Percentiles rank a stretch among this genome's conserved stretches.
Evolutionary conservation across 768 basidiomycete genomes (phyloP).

Genomic region (Naganishia vishniacii): DNA sequence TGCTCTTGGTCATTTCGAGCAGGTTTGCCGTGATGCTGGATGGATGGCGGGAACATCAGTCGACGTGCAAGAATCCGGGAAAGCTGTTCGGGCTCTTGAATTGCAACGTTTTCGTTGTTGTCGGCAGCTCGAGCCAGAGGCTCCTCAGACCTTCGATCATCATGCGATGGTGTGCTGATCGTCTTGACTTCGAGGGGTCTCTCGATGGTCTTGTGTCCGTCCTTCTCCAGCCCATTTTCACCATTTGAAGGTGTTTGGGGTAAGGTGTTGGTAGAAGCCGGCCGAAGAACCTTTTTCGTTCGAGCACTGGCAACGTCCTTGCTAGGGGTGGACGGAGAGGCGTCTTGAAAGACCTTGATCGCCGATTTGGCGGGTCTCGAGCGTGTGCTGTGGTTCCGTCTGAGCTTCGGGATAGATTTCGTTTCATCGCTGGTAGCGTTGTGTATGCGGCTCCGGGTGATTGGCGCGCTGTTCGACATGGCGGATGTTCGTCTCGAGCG

Average conservation of each 20-base stretch:
- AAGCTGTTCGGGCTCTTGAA: background rate
- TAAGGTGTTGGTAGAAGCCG: background rate
- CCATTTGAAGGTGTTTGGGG: background rate
- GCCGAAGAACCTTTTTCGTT: background rate
- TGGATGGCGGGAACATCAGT: background rate
- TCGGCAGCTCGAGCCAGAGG: no score
- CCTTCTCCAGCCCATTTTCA: background rate
- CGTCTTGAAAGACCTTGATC: slow-evolving; percentile 9
- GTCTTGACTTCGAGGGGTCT: background rate
- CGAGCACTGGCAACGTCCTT: background rate
- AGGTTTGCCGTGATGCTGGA: background rate
- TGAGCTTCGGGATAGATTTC: background rate
- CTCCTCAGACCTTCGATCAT: background rate
- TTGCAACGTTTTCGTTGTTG: background rate
- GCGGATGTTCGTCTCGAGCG: background rate
- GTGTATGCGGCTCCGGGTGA: slow-evolving; percentile 10
- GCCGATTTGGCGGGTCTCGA: background rate
- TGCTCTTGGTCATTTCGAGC: background rate
- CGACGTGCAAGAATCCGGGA: slow-evolving; percentile 6
- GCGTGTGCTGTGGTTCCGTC: background rate
- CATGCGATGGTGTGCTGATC: background rate
- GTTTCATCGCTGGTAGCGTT: background rate
- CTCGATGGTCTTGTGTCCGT: background rate
- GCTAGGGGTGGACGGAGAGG: background rate
- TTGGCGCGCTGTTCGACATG: slow-evolving; percentile 14